Evolutionary conservation across 2,329 filamentous ascomycete species (phyloP).

Genomic region (Rhinocladiella mackenziei): DNA sequence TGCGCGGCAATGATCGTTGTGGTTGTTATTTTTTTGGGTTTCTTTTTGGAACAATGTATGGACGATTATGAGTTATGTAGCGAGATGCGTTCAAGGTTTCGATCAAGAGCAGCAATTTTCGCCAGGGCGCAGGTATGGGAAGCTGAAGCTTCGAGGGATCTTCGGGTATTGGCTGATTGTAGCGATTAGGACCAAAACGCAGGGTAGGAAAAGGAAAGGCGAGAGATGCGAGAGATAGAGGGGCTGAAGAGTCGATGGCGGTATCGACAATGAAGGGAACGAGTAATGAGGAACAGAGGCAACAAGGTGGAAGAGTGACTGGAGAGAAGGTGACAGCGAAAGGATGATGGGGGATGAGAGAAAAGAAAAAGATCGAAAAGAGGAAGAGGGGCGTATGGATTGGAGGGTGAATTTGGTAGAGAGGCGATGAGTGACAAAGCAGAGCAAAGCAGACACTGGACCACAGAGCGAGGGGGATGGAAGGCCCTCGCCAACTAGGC

Average conservation of each 20-base stretch:
- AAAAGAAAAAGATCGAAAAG: conserved; percentile 7
- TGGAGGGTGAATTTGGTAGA: no score
- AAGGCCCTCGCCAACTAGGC: no score
- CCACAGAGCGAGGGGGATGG: conserved; percentile 3
- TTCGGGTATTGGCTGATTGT: no score
- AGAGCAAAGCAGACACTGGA: no score
- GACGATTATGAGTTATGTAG: conserved; percentile 24
- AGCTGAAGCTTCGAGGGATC: conserved; percentile 8
- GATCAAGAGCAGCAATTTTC: conserved; percentile 2
- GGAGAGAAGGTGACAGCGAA: conserved; percentile 9
- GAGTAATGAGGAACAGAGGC: no score
- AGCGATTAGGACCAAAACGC: conserved; percentile 19
- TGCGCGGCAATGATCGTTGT: conserved; percentile 28
- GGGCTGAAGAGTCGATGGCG: conserved; percentile 16
- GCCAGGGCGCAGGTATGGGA: conserved; percentile 1
- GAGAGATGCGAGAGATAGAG: conserved; percentile 12
- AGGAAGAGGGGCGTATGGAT: neutral
- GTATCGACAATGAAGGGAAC: conserved; percentile 18
- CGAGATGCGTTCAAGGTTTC: conserved; percentile 2
- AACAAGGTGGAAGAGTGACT: conserved; percentile 9
- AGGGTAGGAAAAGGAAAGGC: conserved; percentile 17
- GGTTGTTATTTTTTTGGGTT: conserved; percentile 3
- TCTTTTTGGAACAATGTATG: conserved; percentile 5
- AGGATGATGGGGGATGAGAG: conserved; percentile 4
- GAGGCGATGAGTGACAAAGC: conserved; percentile 6